A percentile compares a stretch with the other conserved stretches of the same genome.
Conservation (phyloP, 2,329 filamentous ascomycete genomes). For the Coniochaeta pulveracea region DNA sequence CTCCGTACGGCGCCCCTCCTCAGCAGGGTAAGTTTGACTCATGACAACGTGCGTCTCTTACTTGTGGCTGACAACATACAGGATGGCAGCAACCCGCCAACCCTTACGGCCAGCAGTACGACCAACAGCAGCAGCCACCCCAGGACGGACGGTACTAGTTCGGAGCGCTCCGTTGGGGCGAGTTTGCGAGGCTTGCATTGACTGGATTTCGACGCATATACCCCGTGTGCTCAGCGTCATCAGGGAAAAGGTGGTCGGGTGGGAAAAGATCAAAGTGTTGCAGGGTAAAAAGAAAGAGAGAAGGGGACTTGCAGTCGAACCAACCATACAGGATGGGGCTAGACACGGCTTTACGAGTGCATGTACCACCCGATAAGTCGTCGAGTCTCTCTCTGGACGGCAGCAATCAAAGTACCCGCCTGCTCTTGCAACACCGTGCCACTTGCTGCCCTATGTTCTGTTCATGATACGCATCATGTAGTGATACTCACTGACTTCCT, state of each 20-base stretch:
- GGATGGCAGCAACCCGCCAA: constrained; percentile 21
- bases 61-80: constrained; percentile 8
- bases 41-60: constrained; percentile 5
- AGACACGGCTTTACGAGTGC: too few relatives aligned
- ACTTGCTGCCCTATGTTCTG: too few relatives aligned
- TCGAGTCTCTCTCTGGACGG: too few relatives aligned
- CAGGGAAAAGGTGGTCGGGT: too few relatives aligned
- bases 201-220: constrained; percentile 3
- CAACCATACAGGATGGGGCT: constrained; percentile 1
- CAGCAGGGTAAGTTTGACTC: constrained; percentile 19
- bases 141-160: constrained; percentile 29
- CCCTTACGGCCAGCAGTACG: constrained; percentile 30
- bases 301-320: constrained; percentile 1
- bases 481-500: too few relatives aligned
- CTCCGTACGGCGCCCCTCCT: constrained; percentile 28
- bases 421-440: too few relatives aligned
- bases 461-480: too few relatives aligned
- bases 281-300: not conserved
- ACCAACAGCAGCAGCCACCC: constrained; percentile 27
- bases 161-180: constrained; percentile 2
- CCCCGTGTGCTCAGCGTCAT: too few relatives aligned
- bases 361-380: too few relatives aligned
- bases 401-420: too few relatives aligned
- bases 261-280: too few relatives aligned
- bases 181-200: not conserved